Evolutionary conservation across 1,284 basidiomycete genomes (phyloP), one percentile per base, ranked within the genome.

Genomic region (Pyrrhoderma lamaoense): DNA sequence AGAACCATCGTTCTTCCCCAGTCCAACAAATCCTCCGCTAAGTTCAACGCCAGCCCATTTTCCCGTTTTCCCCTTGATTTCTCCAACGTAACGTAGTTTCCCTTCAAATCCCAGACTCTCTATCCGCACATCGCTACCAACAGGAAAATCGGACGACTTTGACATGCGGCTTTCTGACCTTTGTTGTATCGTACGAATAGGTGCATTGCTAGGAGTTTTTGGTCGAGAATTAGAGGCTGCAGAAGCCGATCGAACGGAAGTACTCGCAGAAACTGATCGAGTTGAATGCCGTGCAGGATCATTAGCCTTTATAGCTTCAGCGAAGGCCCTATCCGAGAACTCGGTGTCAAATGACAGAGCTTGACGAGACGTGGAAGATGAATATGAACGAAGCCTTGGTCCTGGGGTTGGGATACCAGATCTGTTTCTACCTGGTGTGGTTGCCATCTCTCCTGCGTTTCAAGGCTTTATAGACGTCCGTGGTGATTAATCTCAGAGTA

Each of bases 1-100:
- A 42, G 80, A 80, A 18, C 95, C 95, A 62, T 98, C 82, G 62
- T 99, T 99, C 72, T 98, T 98, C 1, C 95, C 95, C 64, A 89
- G 89, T n/a, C 95, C 93, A 13, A 75, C 67, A 62, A 91, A 94
- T 1, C 86, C 87, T 36, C 83, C 85, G 57, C 78, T 71, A n/a
- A 97, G 73, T 66, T 95, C 90, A 14, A 97, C 89, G 25, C 93
- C 93, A 22, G 90, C 93, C 88, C 89, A 97, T 13, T 82, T 69
- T 3, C 93, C 93, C 3, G 79, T 74, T 65, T 95, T 95, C 44
- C 86, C 89, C 18, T 88, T 82, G 49, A 93, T 93, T 57, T 80
- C 77, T 1, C 93, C 93, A 13, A 93, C 57, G 66, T 82, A 96
- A 56, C 80, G 71, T 50, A 96, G 66, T 3, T 71, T 78, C 9